Percentiles rank a stretch among this genome's conserved stretches.
Conservation (phyloP, 2,329 filamentous ascomycete genomes). For the Ophiostoma sp. region DNA sequence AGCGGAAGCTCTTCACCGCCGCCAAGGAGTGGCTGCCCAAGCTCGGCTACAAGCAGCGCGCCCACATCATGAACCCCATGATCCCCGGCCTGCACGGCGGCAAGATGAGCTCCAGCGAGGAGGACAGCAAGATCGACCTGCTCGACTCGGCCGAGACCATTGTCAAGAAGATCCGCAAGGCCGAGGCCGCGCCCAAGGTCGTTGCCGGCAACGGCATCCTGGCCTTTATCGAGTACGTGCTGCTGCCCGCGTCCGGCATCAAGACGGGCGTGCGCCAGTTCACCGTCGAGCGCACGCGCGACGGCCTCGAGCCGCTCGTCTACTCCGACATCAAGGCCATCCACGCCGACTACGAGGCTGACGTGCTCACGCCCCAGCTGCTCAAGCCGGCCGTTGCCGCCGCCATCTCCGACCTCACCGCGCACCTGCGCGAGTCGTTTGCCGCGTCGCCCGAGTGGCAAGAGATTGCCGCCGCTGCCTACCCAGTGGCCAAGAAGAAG, state of each 20-base stretch:
- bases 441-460: slow-evolving; percentile 72
- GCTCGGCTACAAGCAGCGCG: slow-evolving; percentile 72
- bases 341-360: slow-evolving; percentile 72
- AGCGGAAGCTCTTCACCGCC: slow-evolving; percentile 82
- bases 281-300: slow-evolving; percentile 59
- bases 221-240: slow-evolving; percentile 78
- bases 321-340: slow-evolving; percentile 73
- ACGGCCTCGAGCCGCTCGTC: slow-evolving; percentile 64
- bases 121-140: slow-evolving; percentile 88
- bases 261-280: slow-evolving; percentile 56
- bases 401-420: slow-evolving; percentile 67
- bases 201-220: slow-evolving; percentile 83
- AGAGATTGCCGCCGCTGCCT: slow-evolving; percentile 68
- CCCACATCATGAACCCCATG: slow-evolving; percentile 62
- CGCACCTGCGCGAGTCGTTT: slow-evolving; percentile 71
- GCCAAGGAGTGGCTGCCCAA: slow-evolving; percentile 81
- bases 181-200: slow-evolving; percentile 67
- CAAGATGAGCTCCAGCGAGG: slow-evolving; percentile 79
- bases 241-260: slow-evolving; percentile 71
- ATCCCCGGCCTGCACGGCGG: slow-evolving; percentile 77
- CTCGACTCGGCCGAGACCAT: slow-evolving; percentile 72
- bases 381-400: slow-evolving; percentile 79
- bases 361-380: slow-evolving; percentile 77
- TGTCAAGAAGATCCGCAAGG: slow-evolving; percentile 79
- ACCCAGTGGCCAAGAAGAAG: slow-evolving; percentile 64